Evolutionary conservation across 345 rosid genomes (phyloP).

Genomic region (Pugionium cornutum): DNA sequence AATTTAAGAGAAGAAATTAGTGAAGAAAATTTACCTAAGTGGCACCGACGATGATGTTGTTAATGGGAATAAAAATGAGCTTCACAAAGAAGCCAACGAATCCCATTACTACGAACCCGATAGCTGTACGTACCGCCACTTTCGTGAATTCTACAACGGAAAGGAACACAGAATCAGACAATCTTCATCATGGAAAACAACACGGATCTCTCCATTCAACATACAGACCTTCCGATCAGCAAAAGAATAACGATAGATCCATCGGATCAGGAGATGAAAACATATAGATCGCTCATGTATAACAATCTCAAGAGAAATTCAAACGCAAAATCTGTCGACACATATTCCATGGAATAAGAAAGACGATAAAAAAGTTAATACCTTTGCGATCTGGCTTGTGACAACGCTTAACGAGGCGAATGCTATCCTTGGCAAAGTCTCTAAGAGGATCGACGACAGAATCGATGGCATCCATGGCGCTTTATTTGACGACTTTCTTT

Average conservation of each 20-base stretch:
- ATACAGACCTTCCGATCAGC: constrained; percentile 10
- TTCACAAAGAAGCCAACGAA: constrained; percentile 78
- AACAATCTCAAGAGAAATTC: neutral
- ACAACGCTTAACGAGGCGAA: constrained; percentile 76
- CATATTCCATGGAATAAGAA: neutral
- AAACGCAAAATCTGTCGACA: neutral
- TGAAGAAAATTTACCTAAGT: constrained; percentile 39
- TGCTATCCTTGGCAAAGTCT: constrained; percentile 74
- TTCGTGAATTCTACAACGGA: constrained; percentile 61
- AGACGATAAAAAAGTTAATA: neutral
- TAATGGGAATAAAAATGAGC: constrained; percentile 77
- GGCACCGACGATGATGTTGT: constrained; percentile 59
- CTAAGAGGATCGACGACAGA: constrained; percentile 74
- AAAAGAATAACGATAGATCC: constrained; percentile 18
- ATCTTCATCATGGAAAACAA: neutral
- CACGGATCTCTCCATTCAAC: constrained; percentile 11
- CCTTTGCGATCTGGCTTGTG: constrained; percentile 87
- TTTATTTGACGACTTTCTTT: neutral
- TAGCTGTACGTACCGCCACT: constrained; percentile 79
- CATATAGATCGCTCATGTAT: constrained; percentile 2
- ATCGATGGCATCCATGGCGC: constrained; percentile 69
- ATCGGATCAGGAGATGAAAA: neutral
- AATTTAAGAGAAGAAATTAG: neutral
- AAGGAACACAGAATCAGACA: neutral
- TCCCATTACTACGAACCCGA: constrained; percentile 84